Base-by-base conservation (phyloP, 1,284 basidiomycete genomes). In the Pyrrhoderma lamaoense region DNA sequence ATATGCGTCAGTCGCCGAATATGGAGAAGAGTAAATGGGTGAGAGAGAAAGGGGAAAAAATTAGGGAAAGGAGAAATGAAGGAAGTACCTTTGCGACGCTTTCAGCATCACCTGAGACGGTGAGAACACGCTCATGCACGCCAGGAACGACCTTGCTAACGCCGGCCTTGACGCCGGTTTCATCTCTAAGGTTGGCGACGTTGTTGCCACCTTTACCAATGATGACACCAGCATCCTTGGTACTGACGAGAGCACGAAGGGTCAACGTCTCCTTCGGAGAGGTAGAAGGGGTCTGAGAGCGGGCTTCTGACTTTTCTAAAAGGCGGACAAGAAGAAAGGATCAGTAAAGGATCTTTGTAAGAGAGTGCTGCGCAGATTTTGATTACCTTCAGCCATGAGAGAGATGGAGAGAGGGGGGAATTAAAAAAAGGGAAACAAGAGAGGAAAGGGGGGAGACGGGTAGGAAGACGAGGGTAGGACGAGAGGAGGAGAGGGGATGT, bases 81-180 rank as follows among this genome's bases (percentile, higher is more conserved):
- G 40, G n/a, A 66, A 74, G 46, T 57, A 88, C 91, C 76, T 93
- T 90, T 60, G 94, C 85, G 58, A 98, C 89, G 58, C 82, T 85
- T 61, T 96, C 91, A 61, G 95, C 85, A 49, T 89, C 81, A 56
- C 95, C 95, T 56, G 82, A 86, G 67, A 98, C 89, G 63, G 88
- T 93, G 65, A 99, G 82, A 62, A 98, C 93, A 61, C 95, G 89
- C 72, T 99, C 95, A 68, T 96, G 93, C 56, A 99, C 93, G 61
- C 95, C 95, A 52, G 85, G 85, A 56, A 96, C 93, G 73, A 98
- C 94, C 71, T 97, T 98, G 79, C 87, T 93, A 67, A 99, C 95
- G 64, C 95, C 95, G 55, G 95, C 94, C 74, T 94, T 98, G 72
- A 96, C 93, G 60, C 90, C 92, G 45, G 93, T 96, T 65, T 89